Conservation (phyloP, 257 asterid species). For the Rauvolfia tetraphylla region DNA sequence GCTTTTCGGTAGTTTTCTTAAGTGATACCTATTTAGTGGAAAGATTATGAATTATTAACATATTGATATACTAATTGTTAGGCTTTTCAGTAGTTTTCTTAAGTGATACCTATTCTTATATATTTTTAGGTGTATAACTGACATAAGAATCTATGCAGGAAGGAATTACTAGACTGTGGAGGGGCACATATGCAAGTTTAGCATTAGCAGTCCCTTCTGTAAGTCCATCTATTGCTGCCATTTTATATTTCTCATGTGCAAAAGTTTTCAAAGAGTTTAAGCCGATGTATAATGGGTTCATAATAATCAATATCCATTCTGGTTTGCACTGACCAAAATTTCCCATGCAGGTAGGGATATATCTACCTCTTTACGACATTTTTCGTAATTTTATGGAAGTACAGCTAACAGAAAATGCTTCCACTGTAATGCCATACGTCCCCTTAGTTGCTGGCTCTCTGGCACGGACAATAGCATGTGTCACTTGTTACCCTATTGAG, state of each 20-base stretch:
- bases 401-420: constrained; percentile 43
- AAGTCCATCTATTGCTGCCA: constrained; percentile 27
- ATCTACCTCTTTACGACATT: constrained; percentile 88
- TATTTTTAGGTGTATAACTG: neutral
- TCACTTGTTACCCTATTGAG: constrained; percentile 81
- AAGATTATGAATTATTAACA: neutral
- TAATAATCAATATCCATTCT: neutral
- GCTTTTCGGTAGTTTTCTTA: neutral
- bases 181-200: constrained; percentile 95
- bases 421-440: constrained; percentile 54
- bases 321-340: neutral
- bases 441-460: constrained; percentile 84
- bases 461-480: constrained; percentile 87
- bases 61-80: neutral
- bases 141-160: constrained; percentile 44
- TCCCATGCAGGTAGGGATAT: constrained; percentile 72
- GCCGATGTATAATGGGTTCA: neutral
- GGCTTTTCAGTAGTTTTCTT: neutral
- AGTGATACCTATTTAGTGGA: neutral
- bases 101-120: neutral
- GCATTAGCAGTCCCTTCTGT: constrained; percentile 92
- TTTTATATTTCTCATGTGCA: neutral
- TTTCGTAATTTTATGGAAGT: constrained; percentile 68
- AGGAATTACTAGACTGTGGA: constrained; percentile 79
- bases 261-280: neutral